A percentile compares a stretch with the other conserved stretches of the same genome.
Conservation (phyloP, 169 alveolate species). For the Perkinsus olseni region DNA sequence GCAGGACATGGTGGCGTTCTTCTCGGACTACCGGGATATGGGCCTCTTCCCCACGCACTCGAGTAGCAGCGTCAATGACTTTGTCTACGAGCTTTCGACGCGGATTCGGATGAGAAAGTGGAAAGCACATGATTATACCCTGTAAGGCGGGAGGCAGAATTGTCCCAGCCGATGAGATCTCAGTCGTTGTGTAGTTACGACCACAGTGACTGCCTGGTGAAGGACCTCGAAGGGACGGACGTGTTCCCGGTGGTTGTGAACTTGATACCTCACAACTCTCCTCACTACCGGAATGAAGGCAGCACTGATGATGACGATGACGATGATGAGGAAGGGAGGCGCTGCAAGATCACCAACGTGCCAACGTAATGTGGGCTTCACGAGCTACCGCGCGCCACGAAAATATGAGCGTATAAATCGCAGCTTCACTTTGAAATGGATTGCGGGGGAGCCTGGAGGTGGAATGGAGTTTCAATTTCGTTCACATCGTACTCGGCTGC, state of each 20-base stretch:
- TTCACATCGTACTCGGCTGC: too few species aligned
- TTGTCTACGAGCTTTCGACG: neutral
- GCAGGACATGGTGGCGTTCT: neutral
- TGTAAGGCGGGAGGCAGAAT: neutral
- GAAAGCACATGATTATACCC: neutral
- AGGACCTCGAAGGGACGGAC: neutral
- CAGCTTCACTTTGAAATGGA: too few species aligned
- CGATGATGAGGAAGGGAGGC: neutral
- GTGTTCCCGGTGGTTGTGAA: neutral
- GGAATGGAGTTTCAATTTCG: too few species aligned
- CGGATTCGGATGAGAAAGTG: neutral
- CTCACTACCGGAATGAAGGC: neutral
- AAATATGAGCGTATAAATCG: too few species aligned
- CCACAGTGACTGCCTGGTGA: neutral
- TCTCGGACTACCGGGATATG: neutral
- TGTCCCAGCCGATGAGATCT: too few species aligned
- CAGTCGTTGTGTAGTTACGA: too few species aligned
- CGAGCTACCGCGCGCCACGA: too few species aligned
- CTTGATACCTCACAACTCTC: neutral
- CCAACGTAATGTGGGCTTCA: neutral
- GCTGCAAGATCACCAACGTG: neutral
- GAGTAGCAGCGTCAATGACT: neutral
- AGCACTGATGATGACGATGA: neutral
- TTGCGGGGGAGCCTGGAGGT: too few species aligned
- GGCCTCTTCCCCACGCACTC: neutral